Percentiles rank a stretch among this genome's conserved stretches.
phyloP scores from a whole-genome alignment of 2,329 filamentous ascomycete species.

The Thermothelomyces thermophilus region DNA sequence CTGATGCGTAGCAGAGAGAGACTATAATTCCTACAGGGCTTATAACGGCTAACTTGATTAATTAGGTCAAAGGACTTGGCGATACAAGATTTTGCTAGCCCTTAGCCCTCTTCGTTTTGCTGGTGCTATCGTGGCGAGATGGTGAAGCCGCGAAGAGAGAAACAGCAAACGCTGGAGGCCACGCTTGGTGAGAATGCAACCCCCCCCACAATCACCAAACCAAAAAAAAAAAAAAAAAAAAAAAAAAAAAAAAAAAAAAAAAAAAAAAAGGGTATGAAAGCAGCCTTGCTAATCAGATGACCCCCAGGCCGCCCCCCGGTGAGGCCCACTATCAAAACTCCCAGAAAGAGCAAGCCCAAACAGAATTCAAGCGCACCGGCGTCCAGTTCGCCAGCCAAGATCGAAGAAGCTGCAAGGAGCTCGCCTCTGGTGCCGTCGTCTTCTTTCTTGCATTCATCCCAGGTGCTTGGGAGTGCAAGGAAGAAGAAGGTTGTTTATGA shows the following conservation, averaged over 20 bases:
- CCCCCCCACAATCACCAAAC: too few species aligned
- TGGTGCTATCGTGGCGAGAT: conserved; percentile 5
- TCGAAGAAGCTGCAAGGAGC: background rate
- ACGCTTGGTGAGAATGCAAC: conserved; percentile 21
- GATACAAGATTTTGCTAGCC: background rate
- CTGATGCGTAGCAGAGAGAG: too few species aligned
- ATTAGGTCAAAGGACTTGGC: background rate
- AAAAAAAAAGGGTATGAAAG: too few species aligned
- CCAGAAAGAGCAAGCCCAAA: conserved; percentile 5
- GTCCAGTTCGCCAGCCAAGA: conserved; percentile 2
- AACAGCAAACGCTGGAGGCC: conserved; percentile 25
- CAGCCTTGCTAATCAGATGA: background rate
- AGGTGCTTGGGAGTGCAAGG: background rate
- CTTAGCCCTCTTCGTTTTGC: background rate
- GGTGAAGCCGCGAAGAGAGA: conserved; percentile 12
- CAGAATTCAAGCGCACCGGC: background rate
- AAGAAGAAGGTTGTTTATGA: background rate
- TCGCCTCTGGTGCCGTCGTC: conserved; percentile 5
- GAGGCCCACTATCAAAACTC: conserved; percentile 6
- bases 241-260: too few species aligned
- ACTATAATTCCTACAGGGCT: too few species aligned
- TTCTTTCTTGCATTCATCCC: conserved; percentile 7
- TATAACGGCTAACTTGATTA: background rate
- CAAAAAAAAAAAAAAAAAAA: too few species aligned
- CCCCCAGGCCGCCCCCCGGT: conserved; percentile 13